A percentile compares a stretch with the other conserved stretches of the same genome.
Conservation (phyloP, 305 asterid genomes). For the Fraxinus platypoda region DNA sequence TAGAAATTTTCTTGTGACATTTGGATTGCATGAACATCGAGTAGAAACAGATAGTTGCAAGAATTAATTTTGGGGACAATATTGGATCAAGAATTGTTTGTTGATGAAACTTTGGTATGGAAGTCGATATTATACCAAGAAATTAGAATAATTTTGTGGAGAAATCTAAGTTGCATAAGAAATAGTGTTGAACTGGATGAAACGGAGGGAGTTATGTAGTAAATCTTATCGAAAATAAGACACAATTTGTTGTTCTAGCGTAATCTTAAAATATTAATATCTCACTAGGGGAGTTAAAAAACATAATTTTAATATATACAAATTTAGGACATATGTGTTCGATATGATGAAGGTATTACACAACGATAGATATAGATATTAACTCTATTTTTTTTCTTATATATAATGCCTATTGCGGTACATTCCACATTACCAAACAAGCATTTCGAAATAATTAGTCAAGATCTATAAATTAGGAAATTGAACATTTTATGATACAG, state of each 20-base stretch:
- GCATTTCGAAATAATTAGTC: background rate
- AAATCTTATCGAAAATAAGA: background rate
- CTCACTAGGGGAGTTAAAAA: background rate
- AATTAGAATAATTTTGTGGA: background rate
- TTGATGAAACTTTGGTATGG: background rate
- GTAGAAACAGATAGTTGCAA: slow-evolving; percentile 16
- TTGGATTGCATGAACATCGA: slow-evolving; percentile 1
- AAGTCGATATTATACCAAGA: background rate
- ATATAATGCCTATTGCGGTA: background rate
- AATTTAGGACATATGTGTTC: background rate
- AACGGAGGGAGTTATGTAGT: background rate
- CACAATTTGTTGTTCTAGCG: background rate
- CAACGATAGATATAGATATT: background rate
- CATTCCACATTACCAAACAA: background rate
- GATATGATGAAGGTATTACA: background rate
- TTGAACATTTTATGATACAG: background rate
- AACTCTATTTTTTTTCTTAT: background rate
- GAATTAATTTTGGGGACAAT: slow-evolving; percentile 24
- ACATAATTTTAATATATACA: background rate
- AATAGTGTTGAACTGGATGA: background rate
- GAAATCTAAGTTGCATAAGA: background rate
- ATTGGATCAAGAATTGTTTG: slow-evolving; percentile 19
- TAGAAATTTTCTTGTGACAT: slow-evolving; percentile 18
- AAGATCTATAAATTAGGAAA: background rate
- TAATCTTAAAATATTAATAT: too few species aligned